Evolutionary conservation across 345 rosid species (phyloP).

Genomic region (Corymbia maculata): DNA sequence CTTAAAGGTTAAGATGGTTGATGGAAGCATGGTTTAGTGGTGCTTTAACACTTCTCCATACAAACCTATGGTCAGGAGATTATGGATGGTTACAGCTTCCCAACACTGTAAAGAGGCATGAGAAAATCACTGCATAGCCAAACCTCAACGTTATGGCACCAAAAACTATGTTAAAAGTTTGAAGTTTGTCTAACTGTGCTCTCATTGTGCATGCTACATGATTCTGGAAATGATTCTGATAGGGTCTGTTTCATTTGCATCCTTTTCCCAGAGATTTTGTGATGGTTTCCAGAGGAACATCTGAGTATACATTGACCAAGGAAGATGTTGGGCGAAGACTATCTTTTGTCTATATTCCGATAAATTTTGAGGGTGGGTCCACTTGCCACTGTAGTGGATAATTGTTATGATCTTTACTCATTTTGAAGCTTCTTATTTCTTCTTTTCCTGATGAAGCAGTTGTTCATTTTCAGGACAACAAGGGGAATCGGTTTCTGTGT

Average conservation of each 20-base stretch:
- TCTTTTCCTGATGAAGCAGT: neutral
- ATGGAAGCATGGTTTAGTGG: neutral
- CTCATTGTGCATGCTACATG: neutral
- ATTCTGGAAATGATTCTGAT: neutral
- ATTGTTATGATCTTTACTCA: neutral
- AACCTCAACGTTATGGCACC: neutral
- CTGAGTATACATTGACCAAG: constrained; percentile 72
- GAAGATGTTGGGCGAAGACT: constrained; percentile 76
- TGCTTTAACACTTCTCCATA: neutral
- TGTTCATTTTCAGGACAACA: constrained; percentile 58
- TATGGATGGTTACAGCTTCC: neutral
- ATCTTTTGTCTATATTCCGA: constrained; percentile 76
- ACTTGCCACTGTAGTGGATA: neutral
- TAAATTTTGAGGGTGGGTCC: constrained; percentile 81
- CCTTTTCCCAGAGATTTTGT: constrained; percentile 41
- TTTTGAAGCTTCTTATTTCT: neutral
- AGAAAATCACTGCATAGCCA: neutral
- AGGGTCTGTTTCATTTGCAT: neutral
- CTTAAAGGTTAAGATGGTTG: neutral
- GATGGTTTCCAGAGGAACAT: constrained; percentile 61
- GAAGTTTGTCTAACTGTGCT: neutral
- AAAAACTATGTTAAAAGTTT: neutral
- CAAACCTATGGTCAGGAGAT: neutral
- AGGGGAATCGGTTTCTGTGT: constrained; percentile 59
- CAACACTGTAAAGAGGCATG: neutral